Conservation (phyloP, 108 stramenopile species). For the Cyclotella distinguenda region DNA sequence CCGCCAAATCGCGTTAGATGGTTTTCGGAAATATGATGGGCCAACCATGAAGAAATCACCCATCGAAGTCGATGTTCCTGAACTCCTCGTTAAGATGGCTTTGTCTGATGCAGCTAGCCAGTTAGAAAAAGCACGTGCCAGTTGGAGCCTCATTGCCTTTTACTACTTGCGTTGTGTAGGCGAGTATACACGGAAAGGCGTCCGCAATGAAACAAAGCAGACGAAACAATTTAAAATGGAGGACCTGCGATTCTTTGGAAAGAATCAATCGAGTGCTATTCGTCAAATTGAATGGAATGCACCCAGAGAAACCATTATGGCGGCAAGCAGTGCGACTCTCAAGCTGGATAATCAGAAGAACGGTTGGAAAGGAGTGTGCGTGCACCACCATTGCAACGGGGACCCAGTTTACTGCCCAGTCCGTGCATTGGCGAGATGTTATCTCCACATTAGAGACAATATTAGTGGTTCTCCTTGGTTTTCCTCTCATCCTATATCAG, state of each 20-base stretch:
- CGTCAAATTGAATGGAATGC: neutral
- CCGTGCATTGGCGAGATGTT: neutral
- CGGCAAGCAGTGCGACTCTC: constrained; percentile 1
- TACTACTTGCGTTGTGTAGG: constrained; percentile 8
- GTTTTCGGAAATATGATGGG: constrained; percentile 1
- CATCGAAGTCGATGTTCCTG: constrained; percentile 8
- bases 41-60: constrained; percentile 6
- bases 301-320: neutral
- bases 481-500: too few species aligned
- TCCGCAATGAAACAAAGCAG: neutral
- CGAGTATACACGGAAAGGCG: constrained; percentile 3
- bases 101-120: neutral
- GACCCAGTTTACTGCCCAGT: neutral
- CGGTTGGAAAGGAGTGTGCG: neutral
- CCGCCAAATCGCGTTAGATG: constrained; percentile 6
- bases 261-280: neutral
- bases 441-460: neutral
- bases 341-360: neutral
- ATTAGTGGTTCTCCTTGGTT: too few species aligned
- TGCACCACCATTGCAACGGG: neutral
- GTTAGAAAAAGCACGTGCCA: neutral
- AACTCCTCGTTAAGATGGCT: neutral
- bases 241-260: neutral
- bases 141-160: constrained; percentile 8
- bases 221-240: neutral